Evolutionary conservation across 352 stramenopile genomes (phyloP).

Genomic region (Phytophthora kernoviae): DNA sequence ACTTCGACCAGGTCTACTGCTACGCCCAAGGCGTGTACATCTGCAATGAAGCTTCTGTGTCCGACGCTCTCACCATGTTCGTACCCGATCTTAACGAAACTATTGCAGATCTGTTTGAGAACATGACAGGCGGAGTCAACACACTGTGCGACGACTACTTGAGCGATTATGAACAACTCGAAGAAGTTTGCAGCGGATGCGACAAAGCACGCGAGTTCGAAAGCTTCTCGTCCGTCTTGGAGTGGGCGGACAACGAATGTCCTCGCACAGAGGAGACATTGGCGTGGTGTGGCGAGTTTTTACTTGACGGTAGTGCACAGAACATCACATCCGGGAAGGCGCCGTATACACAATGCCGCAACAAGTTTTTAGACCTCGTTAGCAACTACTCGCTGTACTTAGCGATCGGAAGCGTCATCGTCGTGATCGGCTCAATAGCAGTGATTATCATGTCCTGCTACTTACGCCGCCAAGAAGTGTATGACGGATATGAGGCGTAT

Average conservation of each 20-base stretch:
- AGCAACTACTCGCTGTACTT: slow-evolving; percentile 42
- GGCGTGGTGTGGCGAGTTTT: slow-evolving; percentile 68
- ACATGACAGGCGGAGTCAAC: slow-evolving; percentile 57
- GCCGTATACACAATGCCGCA: slow-evolving; percentile 55
- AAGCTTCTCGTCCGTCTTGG: slow-evolving; percentile 70
- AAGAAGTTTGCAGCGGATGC: slow-evolving; percentile 59
- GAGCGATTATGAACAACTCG: slow-evolving; percentile 38
- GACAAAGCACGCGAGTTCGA: slow-evolving; percentile 54
- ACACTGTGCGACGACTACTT: slow-evolving; percentile 56
- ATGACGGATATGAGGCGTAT: slow-evolving; percentile 33
- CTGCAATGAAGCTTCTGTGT: slow-evolving; percentile 57
- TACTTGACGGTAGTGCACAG: slow-evolving; percentile 35
- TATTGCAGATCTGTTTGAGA: slow-evolving; percentile 34
- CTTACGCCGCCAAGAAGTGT: slow-evolving; percentile 42
- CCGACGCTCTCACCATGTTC: slow-evolving; percentile 56
- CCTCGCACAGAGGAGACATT: slow-evolving; percentile 48
- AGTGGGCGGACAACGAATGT: slow-evolving; percentile 82
- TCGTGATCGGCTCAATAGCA: slow-evolving; percentile 42
- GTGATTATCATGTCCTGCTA: slow-evolving; percentile 56
- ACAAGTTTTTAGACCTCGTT: slow-evolving; percentile 49
- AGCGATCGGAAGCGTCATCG: slow-evolving; percentile 43
- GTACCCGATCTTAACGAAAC: slow-evolving; percentile 38
- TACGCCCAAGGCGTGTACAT: slow-evolving; percentile 74
- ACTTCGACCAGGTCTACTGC: slow-evolving; percentile 76
- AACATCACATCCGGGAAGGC: slow-evolving; percentile 36